A percentile compares a stretch with the other conserved stretches of the same genome.
These are phyloP conservation scores for Hura crepitans DNA, from an alignment of 441 rosid species.

Conservation along the genomic window DNA sequence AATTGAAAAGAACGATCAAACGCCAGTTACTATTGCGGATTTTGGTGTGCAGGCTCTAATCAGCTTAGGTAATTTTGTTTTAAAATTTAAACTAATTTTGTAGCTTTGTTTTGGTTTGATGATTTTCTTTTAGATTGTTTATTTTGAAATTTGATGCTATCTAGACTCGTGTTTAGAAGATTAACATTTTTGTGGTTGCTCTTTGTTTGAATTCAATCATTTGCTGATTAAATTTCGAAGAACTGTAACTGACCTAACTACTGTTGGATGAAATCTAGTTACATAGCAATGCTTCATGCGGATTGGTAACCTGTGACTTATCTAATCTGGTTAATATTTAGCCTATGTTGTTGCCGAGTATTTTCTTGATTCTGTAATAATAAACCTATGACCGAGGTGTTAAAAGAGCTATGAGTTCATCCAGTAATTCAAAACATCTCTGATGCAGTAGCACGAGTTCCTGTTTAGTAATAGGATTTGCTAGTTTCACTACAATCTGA, in stretches of 20 bases:
- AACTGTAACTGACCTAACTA: neutral
- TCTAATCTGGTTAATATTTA: neutral
- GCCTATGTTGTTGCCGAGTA: neutral
- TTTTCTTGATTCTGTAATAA: too few relatives aligned
- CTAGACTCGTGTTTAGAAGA: neutral
- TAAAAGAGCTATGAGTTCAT: neutral
- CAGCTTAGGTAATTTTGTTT: constrained; percentile 52
- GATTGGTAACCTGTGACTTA: neutral
- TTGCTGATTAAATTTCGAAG: neutral
- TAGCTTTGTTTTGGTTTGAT: neutral
- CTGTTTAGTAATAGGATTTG: neutral
- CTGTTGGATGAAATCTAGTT: neutral
- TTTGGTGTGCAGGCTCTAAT: constrained; percentile 90
- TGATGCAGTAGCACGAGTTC: neutral
- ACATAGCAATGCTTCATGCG: neutral
- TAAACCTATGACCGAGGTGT: too few relatives aligned
- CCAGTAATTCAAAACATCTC: neutral
- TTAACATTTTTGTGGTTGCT: neutral
- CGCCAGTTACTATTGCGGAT: constrained; percentile 85
- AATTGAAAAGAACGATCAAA: constrained; percentile 70
- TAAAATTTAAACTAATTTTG: neutral
- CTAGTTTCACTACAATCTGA: neutral
- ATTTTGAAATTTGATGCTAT: neutral
- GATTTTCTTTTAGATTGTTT: neutral
- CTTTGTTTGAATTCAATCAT: neutral